These are phyloP conservation scores for Pseudodiploospora longispora DNA, from an alignment of 2,329 filamentous ascomycete genomes.

Conservation along the genomic window DNA sequence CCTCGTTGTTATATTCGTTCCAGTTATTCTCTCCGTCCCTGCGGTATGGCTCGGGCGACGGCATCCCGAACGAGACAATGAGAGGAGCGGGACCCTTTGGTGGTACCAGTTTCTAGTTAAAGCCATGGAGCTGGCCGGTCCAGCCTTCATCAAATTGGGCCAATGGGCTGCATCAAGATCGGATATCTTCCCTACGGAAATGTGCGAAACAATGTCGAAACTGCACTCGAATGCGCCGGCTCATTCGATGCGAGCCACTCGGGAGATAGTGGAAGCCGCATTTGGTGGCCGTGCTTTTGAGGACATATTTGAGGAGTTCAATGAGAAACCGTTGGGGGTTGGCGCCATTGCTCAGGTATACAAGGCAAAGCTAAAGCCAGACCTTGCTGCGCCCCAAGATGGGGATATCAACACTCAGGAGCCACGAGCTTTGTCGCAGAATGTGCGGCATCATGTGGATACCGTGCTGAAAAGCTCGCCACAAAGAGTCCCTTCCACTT, in stretches of 20 bases:
- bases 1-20: conserved; percentile 80
- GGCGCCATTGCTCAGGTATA: conserved; percentile 98
- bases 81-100: conserved; percentile 77
- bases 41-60: conserved; percentile 69
- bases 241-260: conserved; percentile 75
- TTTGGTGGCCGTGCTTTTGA: conserved; percentile 75
- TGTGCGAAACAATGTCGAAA: conserved; percentile 90
- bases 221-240: conserved; percentile 92
- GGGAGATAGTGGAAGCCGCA: conserved; percentile 68
- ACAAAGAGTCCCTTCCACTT: conserved; percentile 75
- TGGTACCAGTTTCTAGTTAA: conserved; percentile 88
- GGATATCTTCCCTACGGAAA: conserved; percentile 88
- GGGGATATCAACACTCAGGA: conserved; percentile 39
- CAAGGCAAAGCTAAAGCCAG: conserved; percentile 81
- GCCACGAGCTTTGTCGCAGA: conserved; percentile 48
- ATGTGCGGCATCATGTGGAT: conserved; percentile 74
- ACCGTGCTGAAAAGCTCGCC: conserved; percentile 80
- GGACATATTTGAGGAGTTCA: conserved; percentile 93
- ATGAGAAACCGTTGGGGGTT: conserved; percentile 81
- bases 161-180: conserved; percentile 97
- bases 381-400: conserved; percentile 57
- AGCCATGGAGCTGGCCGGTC: conserved; percentile 86
- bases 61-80: conserved; percentile 57
- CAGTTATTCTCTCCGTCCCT: conserved; percentile 74
- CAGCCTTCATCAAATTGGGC: conserved; percentile 96